Percentiles rank a stretch among this genome's conserved stretches.
phyloP scores from a whole-genome alignment of 495 filamentous ascomycete species.

The Mytilinidion resinicola region DNA sequence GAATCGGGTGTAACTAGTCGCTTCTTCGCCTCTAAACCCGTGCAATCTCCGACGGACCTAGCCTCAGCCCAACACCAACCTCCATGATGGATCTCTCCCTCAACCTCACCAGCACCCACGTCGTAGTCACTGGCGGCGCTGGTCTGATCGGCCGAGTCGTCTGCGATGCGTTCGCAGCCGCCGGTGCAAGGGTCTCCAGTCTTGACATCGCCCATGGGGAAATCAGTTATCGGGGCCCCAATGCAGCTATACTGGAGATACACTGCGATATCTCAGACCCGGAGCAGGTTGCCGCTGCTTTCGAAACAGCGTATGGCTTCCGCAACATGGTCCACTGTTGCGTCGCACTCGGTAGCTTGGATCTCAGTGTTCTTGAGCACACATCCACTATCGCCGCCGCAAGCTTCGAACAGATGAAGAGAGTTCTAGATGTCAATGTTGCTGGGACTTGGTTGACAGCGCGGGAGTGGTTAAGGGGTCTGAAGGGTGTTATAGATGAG shows the following conservation, averaged over 20 bases:
- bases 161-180: conserved; percentile 36
- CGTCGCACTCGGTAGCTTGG: conserved; percentile 39
- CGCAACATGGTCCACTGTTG: conserved; percentile 37
- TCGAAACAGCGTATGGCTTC: conserved; percentile 21
- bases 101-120: conserved; percentile 35
- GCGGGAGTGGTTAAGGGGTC: conserved; percentile 30
- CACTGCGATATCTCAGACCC: conserved; percentile 35
- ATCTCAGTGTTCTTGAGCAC: conserved; percentile 38
- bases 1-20: too few species aligned
- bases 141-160: conserved; percentile 36
- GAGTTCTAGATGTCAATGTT: conserved; percentile 39
- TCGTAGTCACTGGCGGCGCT: conserved; percentile 51
- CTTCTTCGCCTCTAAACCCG: too few species aligned
- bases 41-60: too few species aligned
- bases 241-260: conserved; percentile 3
- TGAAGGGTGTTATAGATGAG: neutral
- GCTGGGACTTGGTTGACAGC: conserved; percentile 41
- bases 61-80: too few species aligned
- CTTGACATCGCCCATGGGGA: conserved; percentile 32
- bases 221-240: neutral
- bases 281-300: conserved; percentile 28
- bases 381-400: conserved; percentile 35
- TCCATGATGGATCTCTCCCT: conserved; percentile 27
- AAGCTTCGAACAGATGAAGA: conserved; percentile 33
- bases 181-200: conserved; percentile 36